A percentile compares a stretch with the other conserved stretches of the same genome.
These are phyloP conservation scores for Trypanosoma vivax DNA, from an alignment of 208 protist genomes.

Conservation along the genomic window DNA sequence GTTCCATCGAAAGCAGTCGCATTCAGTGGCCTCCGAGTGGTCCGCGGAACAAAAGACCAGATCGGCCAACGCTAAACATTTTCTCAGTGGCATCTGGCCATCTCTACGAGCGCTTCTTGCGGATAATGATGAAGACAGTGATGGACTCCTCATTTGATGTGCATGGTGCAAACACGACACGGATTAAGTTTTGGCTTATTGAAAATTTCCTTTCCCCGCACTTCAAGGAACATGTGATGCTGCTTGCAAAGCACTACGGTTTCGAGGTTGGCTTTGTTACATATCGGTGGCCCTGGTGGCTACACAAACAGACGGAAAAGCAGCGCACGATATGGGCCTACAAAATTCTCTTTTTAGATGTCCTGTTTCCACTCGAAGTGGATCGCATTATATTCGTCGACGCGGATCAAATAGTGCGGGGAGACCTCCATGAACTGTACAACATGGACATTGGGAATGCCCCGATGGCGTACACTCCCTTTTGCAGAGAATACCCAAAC, in stretches of 20 bases:
- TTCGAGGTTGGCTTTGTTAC: slow-evolving; percentile 95
- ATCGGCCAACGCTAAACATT: slow-evolving; percentile 94
- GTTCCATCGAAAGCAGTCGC: slow-evolving; percentile 8
- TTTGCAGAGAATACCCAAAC: slow-evolving; percentile 90
- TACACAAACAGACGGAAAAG: slow-evolving; percentile 95
- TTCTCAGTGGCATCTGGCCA: slow-evolving; percentile 97
- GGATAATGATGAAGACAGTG: slow-evolving; percentile 98
- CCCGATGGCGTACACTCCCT: slow-evolving; percentile 96
- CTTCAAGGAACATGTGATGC: slow-evolving; percentile 92
- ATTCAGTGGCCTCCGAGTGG: slow-evolving; percentile 27
- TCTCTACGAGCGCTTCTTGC: slow-evolving; percentile 98
- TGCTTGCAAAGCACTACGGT: slow-evolving; percentile 81
- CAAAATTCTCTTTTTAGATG: slow-evolving; percentile 99
- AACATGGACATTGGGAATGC: slow-evolving; percentile 93
- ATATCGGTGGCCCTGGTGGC: slow-evolving; percentile 98
- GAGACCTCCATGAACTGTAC: slow-evolving; percentile 93
- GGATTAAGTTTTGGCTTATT: slow-evolving; percentile 99
- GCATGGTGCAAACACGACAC: slow-evolving; percentile 58
- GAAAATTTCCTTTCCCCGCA: slow-evolving; percentile 96
- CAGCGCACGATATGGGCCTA: slow-evolving; percentile 99
- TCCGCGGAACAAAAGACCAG: slow-evolving; percentile 12
- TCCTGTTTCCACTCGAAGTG: slow-evolving; percentile 96
- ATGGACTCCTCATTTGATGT: slow-evolving; percentile 82
- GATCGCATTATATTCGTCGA: slow-evolving; percentile 98
- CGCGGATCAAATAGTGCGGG: slow-evolving; percentile 93